A percentile compares a stretch with the other conserved stretches of the same genome.
phyloP scores from a whole-genome alignment of 148 eudicot genomes.

The Amaranthus palmeri region DNA sequence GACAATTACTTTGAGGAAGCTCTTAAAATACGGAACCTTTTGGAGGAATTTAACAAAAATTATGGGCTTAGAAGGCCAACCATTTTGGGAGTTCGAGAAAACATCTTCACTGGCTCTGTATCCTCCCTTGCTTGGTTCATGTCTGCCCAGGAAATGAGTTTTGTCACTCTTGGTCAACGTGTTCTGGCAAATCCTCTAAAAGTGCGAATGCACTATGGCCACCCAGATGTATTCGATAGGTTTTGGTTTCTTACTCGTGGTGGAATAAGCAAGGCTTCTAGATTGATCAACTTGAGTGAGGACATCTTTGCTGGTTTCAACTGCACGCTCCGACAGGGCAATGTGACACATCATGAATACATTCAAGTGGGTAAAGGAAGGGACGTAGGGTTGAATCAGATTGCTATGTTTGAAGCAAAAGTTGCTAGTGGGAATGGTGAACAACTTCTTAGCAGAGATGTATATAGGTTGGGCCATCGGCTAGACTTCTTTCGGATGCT shows the following conservation, averaged over 20 bases:
- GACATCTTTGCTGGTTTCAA: conserved; percentile 94
- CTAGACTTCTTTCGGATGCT: conserved; percentile 95
- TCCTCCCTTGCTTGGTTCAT: conserved; percentile 99
- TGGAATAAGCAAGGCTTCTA: conserved; percentile 94
- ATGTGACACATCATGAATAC: conserved; percentile 92
- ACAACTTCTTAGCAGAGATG: conserved; percentile 88
- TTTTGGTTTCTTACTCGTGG: conserved; percentile 89
- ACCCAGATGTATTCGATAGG: conserved; percentile 92
- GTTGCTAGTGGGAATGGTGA: conserved; percentile 97
- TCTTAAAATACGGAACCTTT: conserved; percentile 80
- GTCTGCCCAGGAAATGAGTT: conserved; percentile 93
- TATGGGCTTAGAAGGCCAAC: conserved; percentile 80
- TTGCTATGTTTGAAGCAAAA: conserved; percentile 98
- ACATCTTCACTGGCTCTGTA: conserved; percentile 86
- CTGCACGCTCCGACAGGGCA: conserved; percentile 91
- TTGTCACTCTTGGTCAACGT: conserved; percentile 91
- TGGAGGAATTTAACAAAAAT: conserved; percentile 68
- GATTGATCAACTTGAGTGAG: conserved; percentile 84
- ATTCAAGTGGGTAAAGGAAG: conserved; percentile 97
- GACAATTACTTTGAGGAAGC: conserved; percentile 92
- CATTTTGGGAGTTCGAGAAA: conserved; percentile 87
- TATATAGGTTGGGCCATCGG: conserved; percentile 89
- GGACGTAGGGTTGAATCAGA: conserved; percentile 93
- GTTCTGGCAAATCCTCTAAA: conserved; percentile 91
- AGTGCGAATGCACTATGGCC: conserved; percentile 98